Percentiles rank a stretch among this genome's conserved stretches.
Evolutionary conservation across 2,329 filamentous ascomycete species (phyloP).

Genomic region (Colletotrichum destructivum): DNA sequence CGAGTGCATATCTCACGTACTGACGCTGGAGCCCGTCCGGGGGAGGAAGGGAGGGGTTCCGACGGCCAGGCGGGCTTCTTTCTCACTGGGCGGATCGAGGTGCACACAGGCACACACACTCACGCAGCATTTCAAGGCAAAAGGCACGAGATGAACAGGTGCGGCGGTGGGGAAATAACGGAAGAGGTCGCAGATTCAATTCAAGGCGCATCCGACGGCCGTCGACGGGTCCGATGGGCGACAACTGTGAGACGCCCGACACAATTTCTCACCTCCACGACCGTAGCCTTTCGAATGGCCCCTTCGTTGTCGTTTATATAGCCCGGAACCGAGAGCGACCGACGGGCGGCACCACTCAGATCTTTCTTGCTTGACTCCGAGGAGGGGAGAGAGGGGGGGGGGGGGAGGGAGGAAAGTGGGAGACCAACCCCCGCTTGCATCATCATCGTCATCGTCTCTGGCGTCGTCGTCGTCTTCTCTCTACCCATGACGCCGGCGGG

Average conservation of each 20-base stretch:
- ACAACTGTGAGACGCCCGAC: constrained; percentile 32
- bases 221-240: constrained; percentile 27
- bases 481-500: background rate
- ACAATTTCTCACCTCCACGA: constrained; percentile 7
- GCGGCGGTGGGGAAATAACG: constrained; percentile 5
- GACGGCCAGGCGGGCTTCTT: background rate
- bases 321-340: background rate
- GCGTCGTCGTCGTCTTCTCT: constrained; percentile 1
- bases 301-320: constrained; percentile 5
- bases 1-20: constrained; percentile 14
- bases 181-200: constrained; percentile 9
- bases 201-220: constrained; percentile 16
- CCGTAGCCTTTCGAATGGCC: background rate
- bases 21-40: constrained; percentile 7
- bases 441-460: background rate
- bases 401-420: background rate
- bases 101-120: too few relatives aligned
- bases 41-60: background rate
- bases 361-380: background rate
- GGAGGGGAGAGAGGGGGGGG: too few relatives aligned
- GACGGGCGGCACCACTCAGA: background rate
- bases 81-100: background rate
- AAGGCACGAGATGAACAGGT: constrained; percentile 6
- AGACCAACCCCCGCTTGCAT: background rate
- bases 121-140: background rate